Evolutionary conservation across 2,329 filamentous ascomycete genomes (phyloP), one percentile per base, ranked within the genome.

Genomic region (Hypoxylon sp.): DNA sequence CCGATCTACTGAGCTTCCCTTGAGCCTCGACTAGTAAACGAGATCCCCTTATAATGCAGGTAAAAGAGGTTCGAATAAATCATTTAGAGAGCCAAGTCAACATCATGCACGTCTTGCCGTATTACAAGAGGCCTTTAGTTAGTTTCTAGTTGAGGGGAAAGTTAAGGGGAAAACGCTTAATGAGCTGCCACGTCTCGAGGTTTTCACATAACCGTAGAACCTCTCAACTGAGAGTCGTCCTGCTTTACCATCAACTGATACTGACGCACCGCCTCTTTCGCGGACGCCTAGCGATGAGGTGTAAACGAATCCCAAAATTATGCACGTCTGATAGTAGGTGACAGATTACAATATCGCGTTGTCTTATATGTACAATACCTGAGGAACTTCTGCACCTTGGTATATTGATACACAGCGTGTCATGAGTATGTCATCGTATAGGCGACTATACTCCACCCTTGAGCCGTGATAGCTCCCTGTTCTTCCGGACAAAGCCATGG

Each of bases 401-500:
- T 43, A 17, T 43, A 43, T 43, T 43, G 38, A 21, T 43, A 43
- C 38, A 43, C n/a, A 3, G 38, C 6, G 38, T 9, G 38, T 21
- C 17, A 43, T 10, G 38, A 21, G 38, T 43, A 19, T 41, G n/a
- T 17, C 17, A 19, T 10, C 38, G 43, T 11, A 13, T 14, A 21
- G 36, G 23, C n/a, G n/a, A 32, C 73, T 74, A 83, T 34, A 69
- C 67, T 69, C 79, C 80, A 19, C 83, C 83, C 67, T 74, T 74
- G 28, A 85, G 68, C 77, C 82, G 82, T n/a, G 78, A 71, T 59
- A 79, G 73, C 77, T 86, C 83, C 75, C 76, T 82, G 69, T 80
- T 81, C 75, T 79, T 81, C 13, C 76, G 71, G 51, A 79, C 70
- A 6, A 78, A 77, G 7, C 77, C 79, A 51, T 81, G 80, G 2